Percentiles rank a stretch among this genome's conserved stretches.
Evolutionary conservation across 345 rosid species (phyloP).

Genomic region (Isatis tinctoria): DNA sequence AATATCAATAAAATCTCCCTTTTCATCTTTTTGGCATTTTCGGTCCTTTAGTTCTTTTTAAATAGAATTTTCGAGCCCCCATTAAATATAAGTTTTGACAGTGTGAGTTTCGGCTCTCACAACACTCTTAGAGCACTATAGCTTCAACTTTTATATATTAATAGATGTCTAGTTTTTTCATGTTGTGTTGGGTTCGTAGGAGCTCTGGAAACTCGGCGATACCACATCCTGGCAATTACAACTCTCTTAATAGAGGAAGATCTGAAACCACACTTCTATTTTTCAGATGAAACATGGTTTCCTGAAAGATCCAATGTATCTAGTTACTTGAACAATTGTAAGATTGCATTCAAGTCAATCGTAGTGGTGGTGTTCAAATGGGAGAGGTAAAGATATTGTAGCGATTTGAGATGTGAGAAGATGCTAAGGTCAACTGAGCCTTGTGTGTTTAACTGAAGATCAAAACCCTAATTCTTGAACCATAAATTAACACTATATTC

Average conservation of each 20-base stretch:
- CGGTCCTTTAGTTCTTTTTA: no score
- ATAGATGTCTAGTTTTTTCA: background rate
- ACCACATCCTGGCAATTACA: background rate
- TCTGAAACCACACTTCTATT: background rate
- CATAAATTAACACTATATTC: no score
- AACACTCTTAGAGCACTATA: no score
- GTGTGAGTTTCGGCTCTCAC: no score
- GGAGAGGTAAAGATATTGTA: background rate
- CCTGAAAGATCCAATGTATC: background rate
- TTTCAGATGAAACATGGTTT: background rate
- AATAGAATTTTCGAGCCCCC: no score
- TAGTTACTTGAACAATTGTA: background rate
- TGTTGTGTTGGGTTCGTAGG: background rate
- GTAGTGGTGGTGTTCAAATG: slow-evolving; percentile 9
- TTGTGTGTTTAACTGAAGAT: no score
- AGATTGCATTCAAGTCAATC: background rate
- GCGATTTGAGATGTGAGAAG: background rate
- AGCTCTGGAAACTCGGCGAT: background rate
- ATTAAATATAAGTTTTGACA: no score
- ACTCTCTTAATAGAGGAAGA: background rate
- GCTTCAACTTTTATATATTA: no score
- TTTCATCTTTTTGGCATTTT: no score
- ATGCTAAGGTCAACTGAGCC: slow-evolving; percentile 8
- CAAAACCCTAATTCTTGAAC: no score
- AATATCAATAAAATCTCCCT: no score